A percentile compares a stretch with the other conserved stretches of the same genome.
phyloP scores from a whole-genome alignment of 768 basidiomycete genomes.

The Russula abietina region DNA sequence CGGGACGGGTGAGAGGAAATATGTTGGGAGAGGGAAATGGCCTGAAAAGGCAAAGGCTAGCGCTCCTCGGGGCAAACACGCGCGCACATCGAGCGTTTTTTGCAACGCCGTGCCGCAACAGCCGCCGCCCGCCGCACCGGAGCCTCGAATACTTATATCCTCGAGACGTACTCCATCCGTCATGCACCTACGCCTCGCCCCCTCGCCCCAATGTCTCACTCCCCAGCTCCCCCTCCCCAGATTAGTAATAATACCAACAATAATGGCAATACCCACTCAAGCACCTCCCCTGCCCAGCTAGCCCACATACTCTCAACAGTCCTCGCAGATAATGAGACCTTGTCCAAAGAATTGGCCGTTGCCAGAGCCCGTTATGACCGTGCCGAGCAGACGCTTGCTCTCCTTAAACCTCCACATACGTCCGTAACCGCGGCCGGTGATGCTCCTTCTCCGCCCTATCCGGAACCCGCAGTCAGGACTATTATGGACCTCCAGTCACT shows the following conservation, averaged over 20 bases:
- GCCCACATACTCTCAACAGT: constrained; percentile 24
- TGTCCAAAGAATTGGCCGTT: constrained; percentile 19
- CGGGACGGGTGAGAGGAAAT: constrained; percentile 3
- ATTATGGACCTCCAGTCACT: constrained; percentile 22
- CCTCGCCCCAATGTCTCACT: constrained; percentile 23
- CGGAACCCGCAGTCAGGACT: constrained; percentile 20
- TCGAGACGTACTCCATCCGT: constrained; percentile 17
- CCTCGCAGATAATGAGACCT: constrained; percentile 25
- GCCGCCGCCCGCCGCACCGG: constrained; percentile 25
- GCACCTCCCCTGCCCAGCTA: constrained; percentile 23
- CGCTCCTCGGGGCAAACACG: constrained; percentile 25
- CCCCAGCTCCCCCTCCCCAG: constrained; percentile 24
- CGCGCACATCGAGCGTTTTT: constrained; percentile 23
- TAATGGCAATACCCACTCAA: constrained; percentile 4
- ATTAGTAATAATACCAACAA: constrained; percentile 12
- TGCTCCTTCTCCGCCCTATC: constrained; percentile 13
- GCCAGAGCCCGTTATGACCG: constrained; percentile 22
- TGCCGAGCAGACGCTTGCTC: constrained; percentile 22
- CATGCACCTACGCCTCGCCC: constrained; percentile 22
- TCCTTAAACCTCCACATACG: constrained; percentile 10
- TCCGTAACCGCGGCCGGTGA: constrained; percentile 6
- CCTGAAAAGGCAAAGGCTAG: constrained; percentile 19
- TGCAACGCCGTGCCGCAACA: constrained; percentile 23
- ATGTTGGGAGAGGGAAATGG: constrained; percentile 1
- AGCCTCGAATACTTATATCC: constrained; percentile 25